Conservation (phyloP, 2,329 filamentous ascomycete species). For the Phialophora verrucosa region DNA sequence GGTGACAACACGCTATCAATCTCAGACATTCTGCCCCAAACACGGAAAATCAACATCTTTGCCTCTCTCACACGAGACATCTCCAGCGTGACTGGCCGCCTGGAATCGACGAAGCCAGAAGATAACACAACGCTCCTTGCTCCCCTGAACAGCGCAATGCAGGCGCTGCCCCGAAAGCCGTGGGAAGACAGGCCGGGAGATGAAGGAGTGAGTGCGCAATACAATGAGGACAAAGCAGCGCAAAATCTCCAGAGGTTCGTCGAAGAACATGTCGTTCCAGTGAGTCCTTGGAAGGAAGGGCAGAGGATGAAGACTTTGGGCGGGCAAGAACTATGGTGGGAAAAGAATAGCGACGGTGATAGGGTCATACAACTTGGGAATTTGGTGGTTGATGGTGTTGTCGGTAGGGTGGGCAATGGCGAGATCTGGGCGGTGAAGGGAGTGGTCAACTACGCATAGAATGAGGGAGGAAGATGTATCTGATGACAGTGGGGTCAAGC, state of each 20-base stretch:
- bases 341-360: constrained; percentile 67
- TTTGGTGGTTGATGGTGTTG: constrained; percentile 76
- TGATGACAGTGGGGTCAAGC: not conserved
- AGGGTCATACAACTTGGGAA: constrained; percentile 71
- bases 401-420: constrained; percentile 80
- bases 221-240: constrained; percentile 73
- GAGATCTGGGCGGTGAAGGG: constrained; percentile 80
- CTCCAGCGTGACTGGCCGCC: constrained; percentile 68
- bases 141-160: constrained; percentile 82
- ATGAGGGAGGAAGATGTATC: not conserved
- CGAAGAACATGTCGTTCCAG: constrained; percentile 78
- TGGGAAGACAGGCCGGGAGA: constrained; percentile 64
- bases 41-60: constrained; percentile 82
- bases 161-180: constrained; percentile 78
- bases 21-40: constrained; percentile 81
- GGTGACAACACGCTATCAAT: constrained; percentile 66
- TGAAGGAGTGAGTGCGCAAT: constrained; percentile 58
- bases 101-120: constrained; percentile 63
- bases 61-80: constrained; percentile 79
- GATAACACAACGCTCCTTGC: constrained; percentile 84
- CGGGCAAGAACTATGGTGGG: constrained; percentile 82
- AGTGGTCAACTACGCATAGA: constrained; percentile 60
- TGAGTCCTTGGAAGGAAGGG: constrained; percentile 75
- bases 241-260: constrained; percentile 80
- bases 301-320: constrained; percentile 67